Percentiles rank a stretch among this genome's conserved stretches.
phyloP scores from a whole-genome alignment of 2,329 filamentous ascomycete species.

The Pseudofabraea citricarpa region DNA sequence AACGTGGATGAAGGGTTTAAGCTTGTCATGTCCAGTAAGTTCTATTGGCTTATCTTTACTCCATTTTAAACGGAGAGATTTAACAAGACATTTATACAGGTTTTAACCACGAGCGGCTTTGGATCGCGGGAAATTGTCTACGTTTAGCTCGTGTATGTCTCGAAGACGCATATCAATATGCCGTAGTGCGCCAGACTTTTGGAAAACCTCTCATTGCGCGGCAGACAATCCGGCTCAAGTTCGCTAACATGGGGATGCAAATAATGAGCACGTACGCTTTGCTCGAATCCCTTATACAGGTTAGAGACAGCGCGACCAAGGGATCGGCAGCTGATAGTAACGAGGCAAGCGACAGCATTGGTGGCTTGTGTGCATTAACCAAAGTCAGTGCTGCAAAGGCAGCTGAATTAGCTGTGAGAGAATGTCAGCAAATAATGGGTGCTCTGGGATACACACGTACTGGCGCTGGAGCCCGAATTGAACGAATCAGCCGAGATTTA shows the following conservation, averaged over 20 bases:
- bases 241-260: slow-evolving; percentile 92
- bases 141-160: slow-evolving; percentile 92
- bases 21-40: slow-evolving; percentile 35
- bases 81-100: slow-evolving; percentile 44
- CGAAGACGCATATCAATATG: slow-evolving; percentile 91
- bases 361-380: slow-evolving; percentile 83
- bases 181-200: slow-evolving; percentile 90
- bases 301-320: slow-evolving; percentile 92
- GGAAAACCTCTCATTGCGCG: slow-evolving; percentile 94
- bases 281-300: slow-evolving; percentile 14
- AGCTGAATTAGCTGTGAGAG: slow-evolving; percentile 92
- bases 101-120: slow-evolving; percentile 96
- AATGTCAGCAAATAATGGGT: slow-evolving; percentile 96
- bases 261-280: slow-evolving; percentile 83
- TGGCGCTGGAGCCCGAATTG: slow-evolving; percentile 88
- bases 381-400: slow-evolving; percentile 89
- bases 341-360: slow-evolving; percentile 70
- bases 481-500: slow-evolving; percentile 87
- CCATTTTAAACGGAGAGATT: not conserved
- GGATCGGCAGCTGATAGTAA: slow-evolving; percentile 46
- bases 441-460: slow-evolving; percentile 86
- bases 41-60: not conserved
- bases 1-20: slow-evolving; percentile 97
- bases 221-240: slow-evolving; percentile 90
- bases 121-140: slow-evolving; percentile 91